Base-by-base conservation (phyloP, 257 asterid species). In the Thymus quinquecostatus region DNA sequence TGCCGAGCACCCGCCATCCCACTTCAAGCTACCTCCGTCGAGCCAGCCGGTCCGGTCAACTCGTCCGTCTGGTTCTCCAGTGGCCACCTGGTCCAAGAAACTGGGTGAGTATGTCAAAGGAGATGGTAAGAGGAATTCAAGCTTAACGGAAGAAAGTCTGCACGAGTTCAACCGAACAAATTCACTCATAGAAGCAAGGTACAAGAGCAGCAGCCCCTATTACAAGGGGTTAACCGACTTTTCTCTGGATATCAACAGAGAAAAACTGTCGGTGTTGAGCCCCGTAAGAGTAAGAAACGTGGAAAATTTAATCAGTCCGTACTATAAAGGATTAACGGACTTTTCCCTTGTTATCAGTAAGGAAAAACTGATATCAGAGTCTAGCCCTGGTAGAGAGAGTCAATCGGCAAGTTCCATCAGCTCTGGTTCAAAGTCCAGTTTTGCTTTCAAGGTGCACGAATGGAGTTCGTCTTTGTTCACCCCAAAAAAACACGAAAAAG, bases 261-360 rank as follows among this genome's bases (percentile, higher is more conserved):
- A 78, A 49, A 83, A 78, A 65, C 66, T 65, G n/a, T 73, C 83
- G 1, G 80, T 64, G 64, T 78, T 74, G 1, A 81, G 76, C 65
- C 86, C 80, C 5, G 82, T 78, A 21, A 79, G 83, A 53, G 84
- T 83, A n/a, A 78, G 81, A 57, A 72, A 43, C 13, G 77, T 75
- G 32, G 64, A 76, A 8, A 77, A 79, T 69, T 71, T 49, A 32
- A 81, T 80, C 70, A 90, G 95, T 75, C 91, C 96, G 61, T 90
- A 84, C 65, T 88, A 84, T 79, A 90, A 73, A 76, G 95, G 96
- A 4, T 78, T 87, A 60, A 86, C 86, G 9, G 87, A 89, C 67
- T 81, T 73, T 32, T 77, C 85, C 11, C 83, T 81, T 5, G 82
- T 34, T n/a, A 80, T 83, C 72, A 87, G 76, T 40, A 64, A 78